Evolutionary conservation across 805 yeast species (phyloP), one percentile per base, ranked within the genome.

Genomic region (Yarrowia sp.): DNA sequence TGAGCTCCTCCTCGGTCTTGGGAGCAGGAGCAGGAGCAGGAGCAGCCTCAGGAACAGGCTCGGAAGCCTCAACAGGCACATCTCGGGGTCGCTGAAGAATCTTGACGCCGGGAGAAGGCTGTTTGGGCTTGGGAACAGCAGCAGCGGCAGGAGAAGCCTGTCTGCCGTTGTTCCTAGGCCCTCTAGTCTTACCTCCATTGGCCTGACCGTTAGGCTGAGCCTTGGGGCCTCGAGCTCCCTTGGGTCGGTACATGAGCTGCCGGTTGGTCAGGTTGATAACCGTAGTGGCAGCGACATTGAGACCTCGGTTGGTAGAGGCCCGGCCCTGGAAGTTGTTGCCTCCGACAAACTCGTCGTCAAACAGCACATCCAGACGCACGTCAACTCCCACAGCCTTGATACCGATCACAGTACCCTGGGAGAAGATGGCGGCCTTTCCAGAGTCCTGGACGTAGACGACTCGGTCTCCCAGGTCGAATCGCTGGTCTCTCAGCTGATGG

Each of bases 401-500:
- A 44, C 84, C 79, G 58, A 90, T 88, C 64, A 95, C 96, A 0
- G 97, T 92, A 74, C 99, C 99, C 71, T 88, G 88, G 31, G 90
- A 82, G 73, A 88, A 91, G 65, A 87, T 76, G 32, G 97, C 96
- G 14, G 92, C 96, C 72, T 90, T 91, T 61, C 98, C 98, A 28
- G 89, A 85, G 70, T 87, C 89, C 70, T 88, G 88, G 22, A 91
- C 89, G 69, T 90, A 92, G 28, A 89, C 83, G 35, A 95, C 90
- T 67, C 99, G 84, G 72, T 95, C 98, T 71, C 99, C 99, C 22
- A 95, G 80, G 33, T 83, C 81, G 73, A 95, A 95, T 51, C 80
- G 77, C 78, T 95, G 99, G 44, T 82, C 81, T 65, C 88, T 83
- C 69, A 95, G 80, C 68, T 86, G 80, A 71, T 88, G 86, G 72